Evolutionary conservation across 768 basidiomycete genomes (phyloP).

Genomic region (Coprinopsis strossmayeri): DNA sequence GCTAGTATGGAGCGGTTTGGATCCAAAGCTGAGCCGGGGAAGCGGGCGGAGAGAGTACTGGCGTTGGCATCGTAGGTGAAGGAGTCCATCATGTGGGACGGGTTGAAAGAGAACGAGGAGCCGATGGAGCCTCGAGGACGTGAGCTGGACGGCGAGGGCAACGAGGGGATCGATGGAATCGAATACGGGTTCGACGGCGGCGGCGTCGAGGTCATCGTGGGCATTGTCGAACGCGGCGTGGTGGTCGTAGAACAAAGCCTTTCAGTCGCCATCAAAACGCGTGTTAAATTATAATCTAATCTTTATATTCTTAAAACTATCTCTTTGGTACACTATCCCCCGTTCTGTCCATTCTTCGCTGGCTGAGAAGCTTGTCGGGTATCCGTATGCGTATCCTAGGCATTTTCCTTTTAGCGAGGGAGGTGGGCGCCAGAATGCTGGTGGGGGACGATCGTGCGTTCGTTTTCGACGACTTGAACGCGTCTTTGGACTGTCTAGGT

Average conservation of each 20-base stretch:
- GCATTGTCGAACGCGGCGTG: not conserved
- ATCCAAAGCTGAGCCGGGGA: conserved; percentile 52
- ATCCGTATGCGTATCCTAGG: conserved; percentile 37
- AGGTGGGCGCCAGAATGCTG: conserved; percentile 37
- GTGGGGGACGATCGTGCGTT: conserved; percentile 20
- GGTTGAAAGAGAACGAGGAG: conserved; percentile 80
- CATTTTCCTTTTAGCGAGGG: conserved; percentile 30
- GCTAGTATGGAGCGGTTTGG: conserved; percentile 76
- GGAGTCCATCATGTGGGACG: conserved; percentile 68
- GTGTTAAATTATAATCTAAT: conserved; percentile 12
- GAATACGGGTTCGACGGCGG: conserved; percentile 38
- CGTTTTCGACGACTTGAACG: conserved; percentile 13
- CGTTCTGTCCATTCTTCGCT: too few relatives aligned
- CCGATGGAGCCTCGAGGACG: conserved; percentile 65
- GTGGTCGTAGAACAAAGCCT: not conserved
- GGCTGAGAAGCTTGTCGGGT: conserved; percentile 26
- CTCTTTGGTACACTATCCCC: too few relatives aligned
- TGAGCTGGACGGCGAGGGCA: conserved; percentile 50
- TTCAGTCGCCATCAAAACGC: too few relatives aligned
- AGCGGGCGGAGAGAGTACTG: conserved; percentile 49
- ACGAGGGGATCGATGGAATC: conserved; percentile 41
- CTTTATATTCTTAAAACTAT: too few relatives aligned
- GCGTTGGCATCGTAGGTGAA: conserved; percentile 55
- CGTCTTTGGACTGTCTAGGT: conserved; percentile 13
- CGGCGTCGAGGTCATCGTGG: conserved; percentile 38